A percentile compares a stretch with the other conserved stretches of the same genome.
phyloP scores from a whole-genome alignment of 2,329 filamentous ascomycete genomes.

The Trichoderma polysporum region DNA sequence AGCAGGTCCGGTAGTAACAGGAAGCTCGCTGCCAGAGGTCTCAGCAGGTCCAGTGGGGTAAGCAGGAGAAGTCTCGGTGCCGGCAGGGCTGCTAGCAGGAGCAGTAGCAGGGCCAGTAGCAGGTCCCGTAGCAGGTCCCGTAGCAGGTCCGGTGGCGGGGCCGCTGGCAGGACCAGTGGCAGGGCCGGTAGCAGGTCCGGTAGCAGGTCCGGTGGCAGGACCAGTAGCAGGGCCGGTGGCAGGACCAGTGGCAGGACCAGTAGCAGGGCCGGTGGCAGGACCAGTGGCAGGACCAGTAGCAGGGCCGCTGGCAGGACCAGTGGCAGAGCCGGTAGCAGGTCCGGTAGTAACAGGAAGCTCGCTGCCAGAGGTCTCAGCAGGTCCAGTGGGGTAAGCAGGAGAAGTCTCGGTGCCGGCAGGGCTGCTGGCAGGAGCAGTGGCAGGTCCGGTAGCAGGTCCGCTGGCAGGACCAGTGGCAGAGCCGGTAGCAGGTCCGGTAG shows the following conservation, averaged over 20 bases:
- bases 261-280: conserved; percentile 23
- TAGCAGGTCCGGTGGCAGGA: background rate
- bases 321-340: conserved; percentile 18
- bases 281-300: conserved; percentile 18
- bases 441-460: background rate
- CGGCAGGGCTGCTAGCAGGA: background rate
- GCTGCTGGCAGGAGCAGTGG: conserved; percentile 33
- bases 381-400: background rate
- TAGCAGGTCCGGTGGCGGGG: background rate
- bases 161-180: background rate
- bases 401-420: background rate
- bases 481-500: background rate
- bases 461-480: background rate
- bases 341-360: conserved; percentile 20
- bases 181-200: background rate
- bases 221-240: background rate
- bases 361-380: conserved; percentile 5
- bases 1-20: conserved; percentile 18
- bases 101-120: conserved; percentile 25
- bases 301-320: background rate
- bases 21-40: background rate
- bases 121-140: background rate
- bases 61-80: conserved; percentile 34
- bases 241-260: background rate
- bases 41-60: conserved; percentile 42